Percentiles rank a stretch among this genome's conserved stretches.
phyloP scores from a whole-genome alignment of 176 grass and related monocot species.

The Eleusine coracana region DNA sequence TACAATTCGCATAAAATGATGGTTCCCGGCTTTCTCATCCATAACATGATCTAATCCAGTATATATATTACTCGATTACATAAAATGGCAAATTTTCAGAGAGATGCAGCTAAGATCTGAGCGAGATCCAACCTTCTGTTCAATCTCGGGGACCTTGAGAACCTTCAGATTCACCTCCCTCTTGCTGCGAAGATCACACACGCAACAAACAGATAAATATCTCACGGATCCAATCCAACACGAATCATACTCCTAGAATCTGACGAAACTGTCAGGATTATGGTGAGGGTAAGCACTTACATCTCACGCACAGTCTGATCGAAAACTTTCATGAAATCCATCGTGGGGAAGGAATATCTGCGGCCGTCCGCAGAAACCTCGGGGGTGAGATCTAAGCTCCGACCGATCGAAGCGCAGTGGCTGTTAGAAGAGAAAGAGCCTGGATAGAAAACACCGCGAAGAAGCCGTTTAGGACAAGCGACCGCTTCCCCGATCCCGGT shows the following conservation, averaged over 20 bases:
- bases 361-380: neutral
- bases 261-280: neutral
- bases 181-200: slow-evolving; percentile 61
- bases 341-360: slow-evolving; percentile 1
- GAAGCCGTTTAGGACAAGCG: neutral
- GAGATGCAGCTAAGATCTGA: slow-evolving; percentile 34
- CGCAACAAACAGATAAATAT: slow-evolving; percentile 35
- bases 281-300: slow-evolving; percentile 53
- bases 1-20: slow-evolving; percentile 1
- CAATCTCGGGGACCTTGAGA: slow-evolving; percentile 98
- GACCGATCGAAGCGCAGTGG: neutral
- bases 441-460: neutral
- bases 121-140: slow-evolving; percentile 89
- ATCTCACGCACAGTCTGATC: slow-evolving; percentile 97
- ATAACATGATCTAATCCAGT: slow-evolving; percentile 18
- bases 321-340: slow-evolving; percentile 99
- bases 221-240: slow-evolving; percentile 18
- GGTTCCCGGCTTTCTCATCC: neutral
- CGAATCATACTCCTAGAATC: neutral
- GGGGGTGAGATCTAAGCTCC: slow-evolving; percentile 39
- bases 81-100: slow-evolving; percentile 1
- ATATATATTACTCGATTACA: neutral
- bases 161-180: slow-evolving; percentile 99
- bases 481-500: slow-evolving; percentile 37
- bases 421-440: slow-evolving; percentile 20